Evolutionary conservation across 2,329 filamentous ascomycete genomes (phyloP).

Genomic region (Gliomastix tumulicola): DNA sequence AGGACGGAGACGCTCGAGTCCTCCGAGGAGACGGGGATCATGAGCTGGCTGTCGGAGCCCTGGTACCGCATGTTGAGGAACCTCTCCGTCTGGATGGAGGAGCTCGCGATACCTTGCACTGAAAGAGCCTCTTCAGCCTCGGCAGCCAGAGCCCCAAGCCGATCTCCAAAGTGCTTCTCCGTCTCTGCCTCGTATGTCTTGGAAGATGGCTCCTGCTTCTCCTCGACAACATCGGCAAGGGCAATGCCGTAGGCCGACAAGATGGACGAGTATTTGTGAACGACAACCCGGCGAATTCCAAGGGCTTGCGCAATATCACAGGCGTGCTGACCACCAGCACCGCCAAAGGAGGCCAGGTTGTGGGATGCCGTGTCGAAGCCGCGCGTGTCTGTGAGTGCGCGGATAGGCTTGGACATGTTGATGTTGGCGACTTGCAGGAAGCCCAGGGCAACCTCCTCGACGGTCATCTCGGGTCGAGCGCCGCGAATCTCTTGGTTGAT

Average conservation of each 20-base stretch:
- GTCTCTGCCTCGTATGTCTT: constrained; percentile 9
- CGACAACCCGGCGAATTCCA: constrained; percentile 29
- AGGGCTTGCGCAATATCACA: constrained; percentile 30
- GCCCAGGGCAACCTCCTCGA: constrained; percentile 50
- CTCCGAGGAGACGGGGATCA: constrained; percentile 18
- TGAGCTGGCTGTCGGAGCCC: constrained; percentile 32
- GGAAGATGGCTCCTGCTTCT: constrained; percentile 21
- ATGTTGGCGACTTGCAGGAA: constrained; percentile 72
- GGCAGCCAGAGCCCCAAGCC: constrained; percentile 15
- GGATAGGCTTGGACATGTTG: constrained; percentile 69
- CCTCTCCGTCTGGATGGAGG: constrained; percentile 32
- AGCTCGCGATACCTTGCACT: constrained; percentile 29
- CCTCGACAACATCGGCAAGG: constrained; percentile 35
- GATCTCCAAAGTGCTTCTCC: constrained; percentile 8
- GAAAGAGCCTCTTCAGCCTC: constrained; percentile 15
- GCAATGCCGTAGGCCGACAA: constrained; percentile 37
- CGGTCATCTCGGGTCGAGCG: constrained; percentile 10
- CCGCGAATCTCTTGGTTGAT: constrained; percentile 29
- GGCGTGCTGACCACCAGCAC: constrained; percentile 62
- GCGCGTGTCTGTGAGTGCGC: constrained; percentile 44
- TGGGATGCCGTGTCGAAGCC: constrained; percentile 21
- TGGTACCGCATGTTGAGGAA: constrained; percentile 36
- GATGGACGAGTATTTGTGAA: constrained; percentile 32
- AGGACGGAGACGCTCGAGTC: constrained; percentile 17
- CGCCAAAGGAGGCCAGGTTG: constrained; percentile 46